phyloP scores from a whole-genome alignment of 495 filamentous ascomycete species.

The Cercophora sp. region DNA sequence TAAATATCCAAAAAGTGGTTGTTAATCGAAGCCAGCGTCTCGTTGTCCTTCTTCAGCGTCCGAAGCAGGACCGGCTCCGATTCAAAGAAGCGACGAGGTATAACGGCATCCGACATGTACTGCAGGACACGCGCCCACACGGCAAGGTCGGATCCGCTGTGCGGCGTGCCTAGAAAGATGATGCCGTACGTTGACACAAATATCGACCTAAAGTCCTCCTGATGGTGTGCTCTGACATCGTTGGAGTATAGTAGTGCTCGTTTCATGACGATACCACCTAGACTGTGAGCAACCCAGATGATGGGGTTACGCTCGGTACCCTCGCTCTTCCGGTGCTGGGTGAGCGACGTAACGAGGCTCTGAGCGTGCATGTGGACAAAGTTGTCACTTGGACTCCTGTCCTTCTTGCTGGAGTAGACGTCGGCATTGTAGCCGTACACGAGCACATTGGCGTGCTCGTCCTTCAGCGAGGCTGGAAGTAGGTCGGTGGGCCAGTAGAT shows the following conservation, averaged over 20 bases:
- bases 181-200: constrained; percentile 82
- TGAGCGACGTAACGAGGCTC: constrained; percentile 63
- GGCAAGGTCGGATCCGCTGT: constrained; percentile 72
- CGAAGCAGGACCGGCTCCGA: constrained; percentile 65
- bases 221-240: constrained; percentile 59
- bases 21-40: constrained; percentile 78
- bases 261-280: constrained; percentile 80
- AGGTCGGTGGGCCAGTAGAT: constrained; percentile 77
- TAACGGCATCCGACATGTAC: constrained; percentile 63
- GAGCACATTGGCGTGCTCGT: constrained; percentile 63
- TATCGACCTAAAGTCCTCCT: constrained; percentile 70
- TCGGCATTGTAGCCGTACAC: constrained; percentile 85
- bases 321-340: constrained; percentile 50
- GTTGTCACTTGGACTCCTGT: constrained; percentile 55
- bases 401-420: constrained; percentile 52
- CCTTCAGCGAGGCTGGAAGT: constrained; percentile 59
- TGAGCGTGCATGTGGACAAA: constrained; percentile 81
- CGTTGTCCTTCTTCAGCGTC: constrained; percentile 71
- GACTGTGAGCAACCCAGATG: constrained; percentile 79
- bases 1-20: constrained; percentile 70
- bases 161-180: constrained; percentile 84
- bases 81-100: constrained; percentile 69
- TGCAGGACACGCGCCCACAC: constrained; percentile 73
- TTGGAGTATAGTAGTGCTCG: constrained; percentile 56
- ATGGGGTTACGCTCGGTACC: constrained; percentile 62